Base-by-base conservation (phyloP, 1,284 basidiomycete species). In the Apiotrichum veenhuisii region DNA sequence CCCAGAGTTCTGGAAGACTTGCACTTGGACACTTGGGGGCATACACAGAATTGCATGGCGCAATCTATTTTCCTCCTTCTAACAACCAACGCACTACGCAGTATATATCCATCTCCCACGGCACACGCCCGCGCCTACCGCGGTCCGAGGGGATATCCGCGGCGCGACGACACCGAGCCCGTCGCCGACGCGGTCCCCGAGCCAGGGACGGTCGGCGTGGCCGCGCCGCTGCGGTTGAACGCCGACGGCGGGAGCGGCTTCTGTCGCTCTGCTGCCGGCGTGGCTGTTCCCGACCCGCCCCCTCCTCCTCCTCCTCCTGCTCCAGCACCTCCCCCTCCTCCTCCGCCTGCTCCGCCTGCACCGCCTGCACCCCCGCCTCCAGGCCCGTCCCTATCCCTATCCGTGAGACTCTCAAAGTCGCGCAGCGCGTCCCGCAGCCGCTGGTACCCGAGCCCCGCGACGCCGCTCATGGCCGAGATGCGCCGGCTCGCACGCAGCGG, bases 381-480 rank as follows among this genome's bases (percentile, higher is more conserved):
- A n/a, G n/a, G n/a, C 44, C 26, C 20, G 33, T 49, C 36, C 9
- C 49, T 23, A n/a, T 50, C 30, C 30, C 30, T 30, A 30, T 30
- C 52, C 18, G 52, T 57, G 8, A 64, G 26, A 43, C 53, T 58
- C 40, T 78, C 76, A 51, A 76, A 70, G 54, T 76, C 76, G 60
- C 73, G 75, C 49, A 78, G 60, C 59, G 75, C 65, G 22, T 74
- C 74, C 27, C 70, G 68, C 12, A 77, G 55, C 45, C 70, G 69
- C 25, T 68, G 69, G 69, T 75, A 74, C 1, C 75, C 74, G 1
- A 65, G 68, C 12, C 73, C 72, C 1, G 74, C 73, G 23, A 72
- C 74, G 12, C 74, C 74, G 18, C 61, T 62, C 67, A 75, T 73
- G 7, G 68, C 61, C 25, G 64, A 68, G 26, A 75, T 36, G 33